A percentile compares a stretch with the other conserved stretches of the same genome.
These are phyloP conservation scores for Ampelocalamus luodianensis DNA, from an alignment of 176 grass and related monocot species.

Conservation along the genomic window DNA sequence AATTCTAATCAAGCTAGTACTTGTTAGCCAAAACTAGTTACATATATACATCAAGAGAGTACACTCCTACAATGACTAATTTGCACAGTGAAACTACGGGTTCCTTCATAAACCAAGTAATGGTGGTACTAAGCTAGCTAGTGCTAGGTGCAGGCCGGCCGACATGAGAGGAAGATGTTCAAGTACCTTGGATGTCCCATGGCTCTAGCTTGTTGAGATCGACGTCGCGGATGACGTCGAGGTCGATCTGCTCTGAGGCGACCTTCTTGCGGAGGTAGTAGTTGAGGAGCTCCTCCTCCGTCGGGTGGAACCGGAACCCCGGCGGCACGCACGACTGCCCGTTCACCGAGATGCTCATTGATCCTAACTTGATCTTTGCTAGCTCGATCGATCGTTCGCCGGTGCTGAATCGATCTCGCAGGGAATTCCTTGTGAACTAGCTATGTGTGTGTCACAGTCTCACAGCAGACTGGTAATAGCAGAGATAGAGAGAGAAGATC, in stretches of 20 bases:
- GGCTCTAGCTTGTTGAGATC: constrained; percentile 99
- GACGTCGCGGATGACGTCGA: constrained; percentile 95
- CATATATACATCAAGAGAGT: neutral
- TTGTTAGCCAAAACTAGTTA: neutral
- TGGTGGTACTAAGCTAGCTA: neutral
- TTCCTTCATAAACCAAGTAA: neutral
- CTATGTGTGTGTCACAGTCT: too few relatives aligned
- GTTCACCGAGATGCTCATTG: constrained; percentile 97
- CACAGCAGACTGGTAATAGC: neutral
- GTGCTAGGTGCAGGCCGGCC: neutral
- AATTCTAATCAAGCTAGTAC: neutral
- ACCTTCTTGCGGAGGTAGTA: constrained; percentile 98
- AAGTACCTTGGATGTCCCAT: constrained; percentile 98
- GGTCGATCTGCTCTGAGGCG: constrained; percentile 84
- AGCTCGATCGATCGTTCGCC: neutral
- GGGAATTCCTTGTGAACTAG: neutral
- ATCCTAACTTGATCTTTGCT: neutral
- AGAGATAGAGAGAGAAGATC: neutral
- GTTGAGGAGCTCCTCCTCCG: constrained; percentile 94
- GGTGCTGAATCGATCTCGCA: neutral
- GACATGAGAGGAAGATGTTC: neutral
- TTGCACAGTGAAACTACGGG: neutral
- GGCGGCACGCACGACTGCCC: constrained; percentile 96
- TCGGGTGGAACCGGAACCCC: constrained; percentile 97
- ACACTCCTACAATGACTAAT: neutral